These are phyloP conservation scores for Talaromyces sp. DNA, from an alignment of 2,329 filamentous ascomycete species.

Conservation along the genomic window DNA sequence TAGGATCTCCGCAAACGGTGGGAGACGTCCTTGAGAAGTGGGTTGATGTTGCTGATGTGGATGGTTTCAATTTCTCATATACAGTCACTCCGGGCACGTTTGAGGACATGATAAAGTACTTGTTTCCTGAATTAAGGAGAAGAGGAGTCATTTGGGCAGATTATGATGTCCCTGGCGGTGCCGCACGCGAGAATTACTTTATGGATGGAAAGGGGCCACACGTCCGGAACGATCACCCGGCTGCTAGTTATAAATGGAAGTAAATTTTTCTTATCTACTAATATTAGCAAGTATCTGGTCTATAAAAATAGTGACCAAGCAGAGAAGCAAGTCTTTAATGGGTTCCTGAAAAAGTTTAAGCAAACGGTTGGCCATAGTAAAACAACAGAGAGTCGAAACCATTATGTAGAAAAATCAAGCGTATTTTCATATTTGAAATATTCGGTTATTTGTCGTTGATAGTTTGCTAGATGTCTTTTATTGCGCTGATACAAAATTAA, in stretches of 20 bases:
- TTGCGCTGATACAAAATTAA: too few species aligned
- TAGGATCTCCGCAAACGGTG: conserved; percentile 31
- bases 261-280: neutral
- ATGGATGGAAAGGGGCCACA: conserved; percentile 23
- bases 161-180: conserved; percentile 31
- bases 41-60: conserved; percentile 38
- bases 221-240: conserved; percentile 8
- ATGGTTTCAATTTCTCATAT: conserved; percentile 42
- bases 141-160: conserved; percentile 35
- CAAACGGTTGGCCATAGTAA: neutral
- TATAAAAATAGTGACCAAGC: neutral
- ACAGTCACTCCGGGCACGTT: conserved; percentile 48
- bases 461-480: too few species aligned
- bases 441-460: too few species aligned
- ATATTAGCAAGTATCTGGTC: neutral
- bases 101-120: conserved; percentile 46
- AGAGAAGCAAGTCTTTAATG: neutral
- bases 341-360: neutral
- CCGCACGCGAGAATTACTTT: conserved; percentile 35
- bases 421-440: too few species aligned
- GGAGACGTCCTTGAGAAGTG: conserved; percentile 37
- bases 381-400: neutral
- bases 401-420: too few species aligned
- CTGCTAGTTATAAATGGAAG: conserved; percentile 3
- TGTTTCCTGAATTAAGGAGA: conserved; percentile 40